Percentiles rank a stretch among this genome's conserved stretches.
Conservation (phyloP, 2,329 filamentous ascomycete genomes). For the Aspergillus sp. region DNA sequence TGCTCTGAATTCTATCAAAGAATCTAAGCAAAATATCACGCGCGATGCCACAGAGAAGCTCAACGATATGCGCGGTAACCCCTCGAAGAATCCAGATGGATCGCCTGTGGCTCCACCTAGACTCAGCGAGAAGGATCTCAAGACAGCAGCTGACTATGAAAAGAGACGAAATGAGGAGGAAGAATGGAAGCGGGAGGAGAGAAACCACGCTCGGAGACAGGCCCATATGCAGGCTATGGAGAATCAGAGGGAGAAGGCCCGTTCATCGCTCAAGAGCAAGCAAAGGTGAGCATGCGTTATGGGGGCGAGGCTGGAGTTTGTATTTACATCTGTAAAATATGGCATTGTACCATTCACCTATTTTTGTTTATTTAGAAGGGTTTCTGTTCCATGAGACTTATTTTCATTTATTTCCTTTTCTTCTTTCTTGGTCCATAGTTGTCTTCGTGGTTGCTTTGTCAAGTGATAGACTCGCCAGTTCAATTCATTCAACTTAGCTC, state of each 20-base stretch:
- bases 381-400: no score
- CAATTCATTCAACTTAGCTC: no score
- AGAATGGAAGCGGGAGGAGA: conserved; percentile 27
- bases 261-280: conserved; percentile 7
- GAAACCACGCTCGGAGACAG: conserved; percentile 28
- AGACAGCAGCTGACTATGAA: conserved; percentile 26
- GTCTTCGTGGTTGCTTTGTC: no score
- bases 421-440: no score
- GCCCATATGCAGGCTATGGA: conserved; percentile 20
- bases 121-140: conserved; percentile 26
- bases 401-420: neutral
- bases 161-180: conserved; percentile 21
- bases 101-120: conserved; percentile 14
- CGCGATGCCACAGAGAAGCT: conserved; percentile 10
- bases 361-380: no score
- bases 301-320: no score
- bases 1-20: conserved; percentile 20
- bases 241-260: conserved; percentile 19
- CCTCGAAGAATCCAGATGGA: conserved; percentile 15
- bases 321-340: no score
- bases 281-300: no score
- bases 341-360: no score
- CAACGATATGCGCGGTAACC: conserved; percentile 14
- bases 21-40: conserved; percentile 9
- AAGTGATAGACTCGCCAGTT: no score